phyloP scores from a whole-genome alignment of 176 grass and related monocot species.

The Ampelocalamus luodianensis region DNA sequence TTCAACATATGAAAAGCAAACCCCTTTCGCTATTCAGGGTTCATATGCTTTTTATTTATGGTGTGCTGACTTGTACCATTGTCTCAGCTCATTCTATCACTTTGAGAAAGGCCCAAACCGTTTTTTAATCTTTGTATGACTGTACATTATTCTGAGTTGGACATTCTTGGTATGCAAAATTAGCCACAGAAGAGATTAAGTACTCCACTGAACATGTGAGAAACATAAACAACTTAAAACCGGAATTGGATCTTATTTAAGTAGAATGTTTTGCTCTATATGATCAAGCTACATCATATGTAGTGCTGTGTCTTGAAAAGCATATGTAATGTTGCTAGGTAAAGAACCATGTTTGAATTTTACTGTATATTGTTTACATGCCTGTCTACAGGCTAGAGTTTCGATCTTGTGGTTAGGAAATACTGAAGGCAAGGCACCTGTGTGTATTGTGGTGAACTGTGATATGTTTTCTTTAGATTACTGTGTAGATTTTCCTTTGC shows the following conservation, averaged over 20 bases:
- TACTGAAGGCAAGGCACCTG: neutral
- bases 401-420: slow-evolving; percentile 13
- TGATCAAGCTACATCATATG: neutral
- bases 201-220: neutral
- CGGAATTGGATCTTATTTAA: neutral
- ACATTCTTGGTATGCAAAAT: slow-evolving; percentile 9
- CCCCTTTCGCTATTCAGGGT: neutral
- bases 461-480: slow-evolving; percentile 5
- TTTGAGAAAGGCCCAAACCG: slow-evolving; percentile 42
- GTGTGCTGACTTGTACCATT: neutral
- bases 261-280: neutral
- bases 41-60: neutral
- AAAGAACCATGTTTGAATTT: neutral
- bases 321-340: neutral
- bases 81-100: neutral
- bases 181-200: slow-evolving; percentile 2
- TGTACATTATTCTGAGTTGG: neutral
- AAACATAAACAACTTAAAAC: slow-evolving; percentile 3
- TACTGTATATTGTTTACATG: slow-evolving; percentile 4
- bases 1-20: slow-evolving; percentile 13
- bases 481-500: neutral
- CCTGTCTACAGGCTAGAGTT: neutral
- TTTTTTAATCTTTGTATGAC: slow-evolving; percentile 5
- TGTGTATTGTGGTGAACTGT: neutral
- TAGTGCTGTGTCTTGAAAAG: neutral